Conservation (phyloP, 495 filamentous ascomycete species). For the Podospora didyma region DNA sequence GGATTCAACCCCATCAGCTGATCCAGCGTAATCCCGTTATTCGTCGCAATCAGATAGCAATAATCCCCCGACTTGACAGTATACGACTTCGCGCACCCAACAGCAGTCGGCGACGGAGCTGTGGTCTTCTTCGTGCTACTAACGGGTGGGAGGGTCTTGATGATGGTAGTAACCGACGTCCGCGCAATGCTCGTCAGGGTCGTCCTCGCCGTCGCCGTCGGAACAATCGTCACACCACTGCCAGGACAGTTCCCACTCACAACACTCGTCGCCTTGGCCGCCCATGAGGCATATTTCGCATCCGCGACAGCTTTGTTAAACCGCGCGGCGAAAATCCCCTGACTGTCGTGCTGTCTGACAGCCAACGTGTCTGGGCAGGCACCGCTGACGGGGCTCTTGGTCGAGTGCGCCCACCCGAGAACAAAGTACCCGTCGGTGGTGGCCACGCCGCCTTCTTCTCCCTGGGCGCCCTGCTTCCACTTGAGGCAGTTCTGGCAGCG, state of each 20-base stretch:
- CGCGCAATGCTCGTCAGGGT: background rate
- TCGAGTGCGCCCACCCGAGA: conserved; percentile 31
- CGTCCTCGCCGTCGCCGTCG: background rate
- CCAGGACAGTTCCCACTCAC: conserved; percentile 34
- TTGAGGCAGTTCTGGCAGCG: conserved; percentile 59
- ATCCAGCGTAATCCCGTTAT: conserved; percentile 9
- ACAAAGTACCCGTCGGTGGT: conserved; percentile 21
- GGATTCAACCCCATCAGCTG: conserved; percentile 5
- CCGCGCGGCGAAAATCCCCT: conserved; percentile 41
- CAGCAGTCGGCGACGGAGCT: background rate
- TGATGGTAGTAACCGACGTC: background rate
- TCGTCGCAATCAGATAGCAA: conserved; percentile 11
- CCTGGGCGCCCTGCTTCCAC: conserved; percentile 44
- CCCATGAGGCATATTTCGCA: conserved; percentile 48
- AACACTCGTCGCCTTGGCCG: conserved; percentile 38
- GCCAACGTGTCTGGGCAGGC: conserved; percentile 26
- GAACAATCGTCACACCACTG: background rate
- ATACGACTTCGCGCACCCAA: conserved; percentile 6
- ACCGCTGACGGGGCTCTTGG: conserved; percentile 23
- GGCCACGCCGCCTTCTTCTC: conserved; percentile 8
- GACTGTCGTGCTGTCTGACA: conserved; percentile 29
- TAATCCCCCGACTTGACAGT: conserved; percentile 11
- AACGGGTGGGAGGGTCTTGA: background rate
- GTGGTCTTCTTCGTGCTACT: background rate
- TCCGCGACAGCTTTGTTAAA: conserved; percentile 38